These are phyloP conservation scores for Cucurbita argyrosperma DNA, from an alignment of 306 rosid species.

Conservation along the genomic window DNA sequence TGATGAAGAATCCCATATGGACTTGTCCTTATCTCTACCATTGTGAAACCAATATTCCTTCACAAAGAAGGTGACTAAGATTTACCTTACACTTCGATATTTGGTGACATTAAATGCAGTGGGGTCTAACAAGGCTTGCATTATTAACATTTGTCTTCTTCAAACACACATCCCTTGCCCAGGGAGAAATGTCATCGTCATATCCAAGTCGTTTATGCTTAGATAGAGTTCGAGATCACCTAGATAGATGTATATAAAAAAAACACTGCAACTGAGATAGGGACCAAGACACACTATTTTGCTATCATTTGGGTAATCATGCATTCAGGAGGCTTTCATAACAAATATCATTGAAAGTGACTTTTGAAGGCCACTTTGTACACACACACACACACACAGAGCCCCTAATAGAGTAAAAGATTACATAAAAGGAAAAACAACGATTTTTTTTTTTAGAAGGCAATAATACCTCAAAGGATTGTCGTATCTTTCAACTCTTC, in stretches of 20 bases:
- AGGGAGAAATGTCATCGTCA: no score
- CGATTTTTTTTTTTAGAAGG: background rate
- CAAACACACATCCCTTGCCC: background rate
- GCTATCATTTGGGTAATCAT: background rate
- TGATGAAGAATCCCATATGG: background rate
- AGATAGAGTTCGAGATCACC: no score
- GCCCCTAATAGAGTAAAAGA: background rate
- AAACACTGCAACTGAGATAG: no score
- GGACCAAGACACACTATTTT: no score
- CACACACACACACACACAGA: background rate
- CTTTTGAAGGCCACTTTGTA: background rate
- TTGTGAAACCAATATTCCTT: background rate
- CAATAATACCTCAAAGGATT: background rate
- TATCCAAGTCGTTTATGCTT: no score
- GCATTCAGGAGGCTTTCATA: background rate
- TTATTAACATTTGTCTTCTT: background rate
- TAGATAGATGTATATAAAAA: no score
- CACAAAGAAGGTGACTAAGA: background rate
- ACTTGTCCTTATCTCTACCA: background rate
- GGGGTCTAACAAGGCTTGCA: background rate
- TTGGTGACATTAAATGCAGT: background rate
- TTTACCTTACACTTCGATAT: background rate
- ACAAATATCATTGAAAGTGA: background rate
- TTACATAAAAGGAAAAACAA: background rate
- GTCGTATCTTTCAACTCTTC: background rate